Evolutionary conservation across 495 filamentous ascomycete species (phyloP).

Genomic region (Penicillium psychrofluorescens): DNA sequence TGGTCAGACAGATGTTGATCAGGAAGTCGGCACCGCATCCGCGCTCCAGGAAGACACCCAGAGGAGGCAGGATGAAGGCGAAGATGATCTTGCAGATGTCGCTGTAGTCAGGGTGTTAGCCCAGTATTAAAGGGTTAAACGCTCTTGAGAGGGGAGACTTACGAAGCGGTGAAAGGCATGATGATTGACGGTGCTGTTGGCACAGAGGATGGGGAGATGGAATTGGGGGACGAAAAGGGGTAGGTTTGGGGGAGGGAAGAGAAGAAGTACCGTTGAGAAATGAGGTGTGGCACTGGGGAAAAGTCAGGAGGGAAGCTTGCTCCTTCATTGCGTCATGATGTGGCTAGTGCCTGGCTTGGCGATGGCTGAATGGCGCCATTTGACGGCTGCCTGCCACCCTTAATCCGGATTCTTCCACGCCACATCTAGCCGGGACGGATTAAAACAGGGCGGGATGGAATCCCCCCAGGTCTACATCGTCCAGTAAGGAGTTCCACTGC

Average conservation of each 20-base stretch:
- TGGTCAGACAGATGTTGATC: constrained; percentile 83
- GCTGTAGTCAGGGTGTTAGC: constrained; percentile 29
- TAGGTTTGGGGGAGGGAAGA: too few relatives aligned
- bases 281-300: too few relatives aligned
- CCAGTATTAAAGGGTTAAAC: too few relatives aligned
- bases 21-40: constrained; percentile 76
- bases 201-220: not conserved
- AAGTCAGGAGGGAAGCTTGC: constrained; percentile 1
- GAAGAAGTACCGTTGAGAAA: too few relatives aligned
- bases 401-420: too few relatives aligned
- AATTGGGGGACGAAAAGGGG: not conserved
- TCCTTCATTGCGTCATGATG: constrained; percentile 14
- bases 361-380: too few relatives aligned
- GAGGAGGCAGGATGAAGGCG: constrained; percentile 78
- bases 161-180: constrained; percentile 62
- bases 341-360: too few relatives aligned
- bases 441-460: too few relatives aligned
- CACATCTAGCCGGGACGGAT: too few relatives aligned
- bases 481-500: constrained; percentile 19
- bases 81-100: constrained; percentile 92
- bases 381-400: too few relatives aligned
- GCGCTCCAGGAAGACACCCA: constrained; percentile 86
- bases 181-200: constrained; percentile 12
- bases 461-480: constrained; percentile 6
- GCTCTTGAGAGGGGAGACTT: constrained; percentile 20